phyloP scores from a whole-genome alignment of 768 basidiomycete genomes.

The Naematelia encephala region DNA sequence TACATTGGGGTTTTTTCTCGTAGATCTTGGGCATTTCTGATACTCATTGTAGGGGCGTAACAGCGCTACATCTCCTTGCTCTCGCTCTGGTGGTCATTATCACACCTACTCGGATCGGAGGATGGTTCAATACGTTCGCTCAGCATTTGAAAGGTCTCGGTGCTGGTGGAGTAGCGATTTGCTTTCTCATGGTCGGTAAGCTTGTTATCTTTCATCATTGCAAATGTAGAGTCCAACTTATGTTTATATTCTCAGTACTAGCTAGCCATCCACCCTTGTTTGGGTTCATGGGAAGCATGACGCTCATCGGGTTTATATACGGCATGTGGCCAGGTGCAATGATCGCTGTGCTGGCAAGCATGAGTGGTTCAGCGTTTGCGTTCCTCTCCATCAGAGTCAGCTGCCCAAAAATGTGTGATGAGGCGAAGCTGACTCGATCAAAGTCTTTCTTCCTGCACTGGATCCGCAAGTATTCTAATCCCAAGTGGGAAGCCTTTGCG shows the following conservation, averaged over 20 bases:
- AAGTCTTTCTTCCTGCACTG: constrained; percentile 47
- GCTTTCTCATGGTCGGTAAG: constrained; percentile 39
- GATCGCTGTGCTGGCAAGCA: constrained; percentile 31
- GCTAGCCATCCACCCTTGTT: constrained; percentile 49
- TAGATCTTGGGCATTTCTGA: constrained; percentile 1
- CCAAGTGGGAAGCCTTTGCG: constrained; percentile 49
- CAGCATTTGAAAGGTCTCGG: constrained; percentile 34
- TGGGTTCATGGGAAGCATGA: constrained; percentile 45
- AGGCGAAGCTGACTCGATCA: neutral
- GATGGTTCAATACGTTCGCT: constrained; percentile 39
- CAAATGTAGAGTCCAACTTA: neutral
- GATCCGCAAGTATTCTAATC: constrained; percentile 31
- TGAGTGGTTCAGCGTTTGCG: constrained; percentile 39
- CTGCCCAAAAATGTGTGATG: no score
- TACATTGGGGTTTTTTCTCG: no score
- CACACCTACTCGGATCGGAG: constrained; percentile 42
- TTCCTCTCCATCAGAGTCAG: constrained; percentile 46
- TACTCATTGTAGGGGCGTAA: constrained; percentile 25
- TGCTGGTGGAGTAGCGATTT: constrained; percentile 33
- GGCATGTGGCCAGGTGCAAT: constrained; percentile 46
- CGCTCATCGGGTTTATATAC: constrained; percentile 49
- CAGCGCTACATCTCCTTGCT: constrained; percentile 30
- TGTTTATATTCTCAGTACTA: constrained; percentile 27
- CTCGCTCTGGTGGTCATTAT: constrained; percentile 42
- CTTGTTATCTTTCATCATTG: neutral